These are phyloP conservation scores for Rosa multiflora DNA, from an alignment of 306 rosid species.

Conservation along the genomic window DNA sequence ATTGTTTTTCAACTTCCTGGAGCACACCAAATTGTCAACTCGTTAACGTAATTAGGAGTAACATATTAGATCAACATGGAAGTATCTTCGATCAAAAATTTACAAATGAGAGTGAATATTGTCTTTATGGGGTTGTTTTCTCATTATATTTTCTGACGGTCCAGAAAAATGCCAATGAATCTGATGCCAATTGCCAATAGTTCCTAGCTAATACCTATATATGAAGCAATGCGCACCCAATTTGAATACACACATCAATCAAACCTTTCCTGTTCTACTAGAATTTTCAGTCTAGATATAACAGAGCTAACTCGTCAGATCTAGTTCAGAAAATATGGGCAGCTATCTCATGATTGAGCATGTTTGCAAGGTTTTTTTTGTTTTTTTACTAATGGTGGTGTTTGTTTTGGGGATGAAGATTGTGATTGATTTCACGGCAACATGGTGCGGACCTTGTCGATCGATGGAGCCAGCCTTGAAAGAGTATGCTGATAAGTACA, in stretches of 20 bases:
- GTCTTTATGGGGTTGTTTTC: background rate
- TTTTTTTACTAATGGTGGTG: background rate
- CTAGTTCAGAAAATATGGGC: slow-evolving; percentile 40
- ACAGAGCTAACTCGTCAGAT: background rate
- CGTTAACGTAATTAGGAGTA: background rate
- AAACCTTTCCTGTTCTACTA: background rate
- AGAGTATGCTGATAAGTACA: slow-evolving; percentile 52
- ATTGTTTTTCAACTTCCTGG: background rate
- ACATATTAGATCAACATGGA: background rate
- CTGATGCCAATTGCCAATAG: background rate
- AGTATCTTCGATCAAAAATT: background rate
- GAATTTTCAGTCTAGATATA: background rate
- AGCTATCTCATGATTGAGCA: background rate
- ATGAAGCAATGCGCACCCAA: background rate
- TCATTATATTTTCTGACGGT: background rate
- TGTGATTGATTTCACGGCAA: slow-evolving; percentile 78
- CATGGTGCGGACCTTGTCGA: slow-evolving; percentile 86
- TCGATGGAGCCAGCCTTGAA: slow-evolving; percentile 57
- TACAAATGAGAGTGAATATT: background rate
- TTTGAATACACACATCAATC: background rate
- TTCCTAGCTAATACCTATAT: background rate
- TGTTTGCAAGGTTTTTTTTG: background rate
- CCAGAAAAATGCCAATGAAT: background rate
- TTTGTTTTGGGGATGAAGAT: slow-evolving; percentile 32
- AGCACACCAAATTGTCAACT: background rate